A percentile compares a stretch with the other conserved stretches of the same genome.
Evolutionary conservation across 139 green algal species (phyloP).

Genomic region (Closterium sp.): DNA sequence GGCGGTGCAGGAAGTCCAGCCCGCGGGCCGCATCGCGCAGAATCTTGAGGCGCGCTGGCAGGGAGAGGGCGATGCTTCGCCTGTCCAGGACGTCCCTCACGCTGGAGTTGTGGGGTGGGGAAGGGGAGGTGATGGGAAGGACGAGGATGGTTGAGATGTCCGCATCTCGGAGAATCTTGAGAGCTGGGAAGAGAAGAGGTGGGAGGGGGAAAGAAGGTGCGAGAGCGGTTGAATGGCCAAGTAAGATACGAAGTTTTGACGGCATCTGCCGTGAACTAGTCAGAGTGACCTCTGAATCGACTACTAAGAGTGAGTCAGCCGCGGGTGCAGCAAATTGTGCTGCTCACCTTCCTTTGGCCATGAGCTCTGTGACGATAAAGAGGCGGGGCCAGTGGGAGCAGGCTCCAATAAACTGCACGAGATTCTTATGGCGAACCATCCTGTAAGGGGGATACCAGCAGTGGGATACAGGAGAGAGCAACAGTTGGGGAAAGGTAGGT

Average conservation of each 20-base stretch:
- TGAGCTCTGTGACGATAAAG: slow-evolving; percentile 97
- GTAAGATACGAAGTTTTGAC: too few relatives aligned
- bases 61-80: background rate
- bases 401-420: slow-evolving; percentile 98
- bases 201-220: background rate
- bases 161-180: too few relatives aligned
- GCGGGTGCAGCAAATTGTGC: too few relatives aligned
- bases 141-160: too few relatives aligned
- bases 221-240: too few relatives aligned
- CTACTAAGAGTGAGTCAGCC: too few relatives aligned
- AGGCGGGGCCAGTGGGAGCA: slow-evolving; percentile 90
- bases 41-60: background rate
- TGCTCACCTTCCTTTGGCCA: slow-evolving; percentile 78
- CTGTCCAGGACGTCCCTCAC: slow-evolving; percentile 30
- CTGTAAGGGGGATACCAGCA: background rate
- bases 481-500: too few relatives aligned
- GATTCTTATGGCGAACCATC: slow-evolving; percentile 87
- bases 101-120: background rate
- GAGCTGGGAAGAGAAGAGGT: background rate
- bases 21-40: slow-evolving; percentile 72
- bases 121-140: background rate
- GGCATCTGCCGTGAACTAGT: too few relatives aligned
- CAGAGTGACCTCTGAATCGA: too few relatives aligned
- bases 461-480: too few relatives aligned
- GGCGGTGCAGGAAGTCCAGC: slow-evolving; percentile 95